Percentiles rank a stretch among this genome's conserved stretches.
Conservation (phyloP, 106 monocot species). For the Iris macrosiphon region DNA sequence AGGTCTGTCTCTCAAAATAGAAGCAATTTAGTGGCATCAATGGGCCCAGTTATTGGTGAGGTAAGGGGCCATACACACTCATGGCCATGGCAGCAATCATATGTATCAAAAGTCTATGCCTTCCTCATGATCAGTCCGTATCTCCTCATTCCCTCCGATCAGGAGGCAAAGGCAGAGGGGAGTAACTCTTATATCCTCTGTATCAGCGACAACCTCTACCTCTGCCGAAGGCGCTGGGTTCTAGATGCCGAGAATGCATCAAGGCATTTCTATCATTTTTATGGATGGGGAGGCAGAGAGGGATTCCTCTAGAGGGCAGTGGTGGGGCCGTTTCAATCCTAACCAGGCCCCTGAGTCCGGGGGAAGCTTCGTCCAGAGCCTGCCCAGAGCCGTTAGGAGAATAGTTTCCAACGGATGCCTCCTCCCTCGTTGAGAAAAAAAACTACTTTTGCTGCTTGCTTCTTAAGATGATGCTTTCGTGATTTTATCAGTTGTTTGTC, state of each 20-base stretch:
- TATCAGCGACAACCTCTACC: slow-evolving; percentile 2
- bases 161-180: slow-evolving; percentile 21
- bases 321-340: slow-evolving; percentile 62
- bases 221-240: slow-evolving; percentile 22
- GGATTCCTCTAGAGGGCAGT: slow-evolving; percentile 57
- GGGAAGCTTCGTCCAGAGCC: slow-evolving; percentile 20
- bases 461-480: background rate
- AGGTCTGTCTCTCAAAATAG: slow-evolving; percentile 24
- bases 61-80: slow-evolving; percentile 20
- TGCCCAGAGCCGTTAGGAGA: slow-evolving; percentile 22
- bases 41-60: slow-evolving; percentile 30
- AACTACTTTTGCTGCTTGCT: background rate
- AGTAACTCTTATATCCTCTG: slow-evolving; percentile 14
- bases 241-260: slow-evolving; percentile 7
- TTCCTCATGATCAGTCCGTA: slow-evolving; percentile 18
- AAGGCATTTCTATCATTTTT: slow-evolving; percentile 13
- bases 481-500: background rate
- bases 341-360: slow-evolving; percentile 10
- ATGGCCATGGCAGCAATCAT: slow-evolving; percentile 15
- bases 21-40: slow-evolving; percentile 21
- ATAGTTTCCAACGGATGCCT: slow-evolving; percentile 30
- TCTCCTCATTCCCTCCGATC: slow-evolving; percentile 8
- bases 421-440: slow-evolving; percentile 23
- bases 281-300: slow-evolving; percentile 33
- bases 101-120: slow-evolving; percentile 38